Evolutionary conservation across 345 rosid species (phyloP).

Genomic region (Mallotus nudiflorus): DNA sequence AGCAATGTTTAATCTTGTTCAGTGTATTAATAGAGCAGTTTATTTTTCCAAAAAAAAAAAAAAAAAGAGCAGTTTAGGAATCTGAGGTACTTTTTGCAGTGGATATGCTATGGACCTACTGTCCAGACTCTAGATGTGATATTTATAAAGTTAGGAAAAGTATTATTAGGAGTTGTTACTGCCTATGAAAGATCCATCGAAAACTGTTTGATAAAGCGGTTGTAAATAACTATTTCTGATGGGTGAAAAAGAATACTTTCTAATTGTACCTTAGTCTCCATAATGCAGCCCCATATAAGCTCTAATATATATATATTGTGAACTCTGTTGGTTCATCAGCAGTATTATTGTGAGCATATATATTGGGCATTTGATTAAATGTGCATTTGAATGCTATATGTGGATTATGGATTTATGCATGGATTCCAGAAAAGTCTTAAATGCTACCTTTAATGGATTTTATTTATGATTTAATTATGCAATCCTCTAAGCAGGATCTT

Average conservation of each 20-base stretch:
- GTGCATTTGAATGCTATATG: background rate
- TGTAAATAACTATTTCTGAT: background rate
- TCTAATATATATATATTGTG: background rate
- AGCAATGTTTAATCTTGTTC: background rate
- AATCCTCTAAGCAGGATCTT: conserved; percentile 55
- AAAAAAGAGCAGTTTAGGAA: background rate
- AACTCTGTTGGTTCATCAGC: too few relatives aligned
- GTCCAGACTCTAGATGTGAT: too few relatives aligned
- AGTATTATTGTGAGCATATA: too few relatives aligned
- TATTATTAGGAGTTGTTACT: background rate
- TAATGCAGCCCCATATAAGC: background rate
- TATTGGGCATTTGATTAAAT: background rate
- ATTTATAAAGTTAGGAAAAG: too few relatives aligned
- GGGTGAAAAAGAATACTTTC: background rate
- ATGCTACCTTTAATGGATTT: background rate
- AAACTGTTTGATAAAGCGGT: background rate
- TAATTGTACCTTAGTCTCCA: background rate
- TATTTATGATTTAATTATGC: background rate
- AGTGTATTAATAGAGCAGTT: background rate
- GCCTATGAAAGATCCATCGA: too few relatives aligned
- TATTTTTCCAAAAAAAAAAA: too few relatives aligned
- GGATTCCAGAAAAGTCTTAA: background rate
- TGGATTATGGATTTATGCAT: background rate
- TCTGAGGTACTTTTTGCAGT: background rate
- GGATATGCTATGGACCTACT: too few relatives aligned